Evolutionary conservation across 1,284 basidiomycete genomes (phyloP), one percentile per base, ranked within the genome.

Genomic region (Vanrija sp.): DNA sequence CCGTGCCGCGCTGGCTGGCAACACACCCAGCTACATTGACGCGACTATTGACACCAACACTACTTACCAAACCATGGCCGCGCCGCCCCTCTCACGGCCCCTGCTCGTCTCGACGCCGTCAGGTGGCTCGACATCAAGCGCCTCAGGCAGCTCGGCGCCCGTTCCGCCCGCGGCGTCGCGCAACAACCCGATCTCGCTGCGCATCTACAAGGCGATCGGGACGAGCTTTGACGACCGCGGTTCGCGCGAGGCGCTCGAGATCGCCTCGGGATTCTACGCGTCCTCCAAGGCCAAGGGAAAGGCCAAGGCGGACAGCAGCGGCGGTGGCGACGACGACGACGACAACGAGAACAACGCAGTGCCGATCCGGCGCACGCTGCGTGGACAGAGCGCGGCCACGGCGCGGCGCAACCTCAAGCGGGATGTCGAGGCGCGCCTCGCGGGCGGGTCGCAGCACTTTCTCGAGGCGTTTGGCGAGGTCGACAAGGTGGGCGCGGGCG

Each of bases 151-250:
- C 6, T 57, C 63, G 6, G 60, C 65, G 3, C 65, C 68, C 0
- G 60, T 62, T 0, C 63, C 70, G 5, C 57, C 69, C 21, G 62
- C 21, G 5, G 21, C 66, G 8, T 52, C 65, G 28, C 58, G 72
- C 40, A 67, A 75, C 47, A 80, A 80, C 61, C 90, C 91, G 1
- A 82, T 94, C 46, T 85, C 87, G 18, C 77, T 89, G 6, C 82
- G 91, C n/a, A 79, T 95, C 18, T 91, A 90, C 77, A 95, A 95
- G 73, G 85, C 95, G 52, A 81, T 95, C 23, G 85, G 87, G 25
- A 89, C 85, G 54, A 74, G 75, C 43, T 93, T 89, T 63, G 86
- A 92, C 49, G 91, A 94, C 69, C 80, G 85, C 12, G 83, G 84
- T 1, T 91, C 88, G 0, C 80, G 82, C 39, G 87, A 92, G 60